Evolutionary conservation across 441 rosid genomes (phyloP), one percentile per base, ranked within the genome.

Genomic region (Monsonia emarginata): DNA sequence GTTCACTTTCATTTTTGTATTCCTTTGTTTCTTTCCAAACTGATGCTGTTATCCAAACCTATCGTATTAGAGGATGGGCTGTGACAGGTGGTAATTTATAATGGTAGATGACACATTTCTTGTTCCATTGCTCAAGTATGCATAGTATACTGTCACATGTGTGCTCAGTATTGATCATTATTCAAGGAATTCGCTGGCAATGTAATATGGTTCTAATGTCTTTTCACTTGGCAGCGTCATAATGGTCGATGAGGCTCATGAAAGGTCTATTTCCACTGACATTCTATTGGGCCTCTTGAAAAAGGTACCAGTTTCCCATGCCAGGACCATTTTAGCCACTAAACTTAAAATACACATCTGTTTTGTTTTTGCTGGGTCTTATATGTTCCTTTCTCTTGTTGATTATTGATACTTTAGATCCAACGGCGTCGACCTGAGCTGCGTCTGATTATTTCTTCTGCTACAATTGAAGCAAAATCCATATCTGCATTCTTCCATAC

Each of bases 241-340:
- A 79, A 94, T 94, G 99, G 85, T 91, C 24, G 99, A 94, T 77
- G 99, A 94, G 83, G 99, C 99, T 71, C 97, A 94, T 63, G 99
- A 94, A 80, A 84, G 99, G 77, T 91, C 99, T 62, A 88, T 91
- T 69, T 89, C 99, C 22, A 94, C 95, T 4, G 99, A 94, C 75
- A 85, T 94, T 74, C 79, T 94, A 74, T 82, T 94, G 14, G 98
- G 99, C 69, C 97, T 94, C 67, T 78, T 91, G 66, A 94, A 91
- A 72, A 91, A 94, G 95, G 98, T 88, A 77, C 60, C 48, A 10
- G 30, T 65, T 72, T 28, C 68, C 2, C 28, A 31, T 30, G 26
- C 30, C 34, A 42, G 28, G 30, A 38, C 42, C 1, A 38, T 70
- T 24, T 64, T 24, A 44, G 59, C 61, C 25, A 31, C 61, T 56